phyloP scores from a whole-genome alignment of 495 filamentous ascomycete species.

The Amniculicola lignicola region DNA sequence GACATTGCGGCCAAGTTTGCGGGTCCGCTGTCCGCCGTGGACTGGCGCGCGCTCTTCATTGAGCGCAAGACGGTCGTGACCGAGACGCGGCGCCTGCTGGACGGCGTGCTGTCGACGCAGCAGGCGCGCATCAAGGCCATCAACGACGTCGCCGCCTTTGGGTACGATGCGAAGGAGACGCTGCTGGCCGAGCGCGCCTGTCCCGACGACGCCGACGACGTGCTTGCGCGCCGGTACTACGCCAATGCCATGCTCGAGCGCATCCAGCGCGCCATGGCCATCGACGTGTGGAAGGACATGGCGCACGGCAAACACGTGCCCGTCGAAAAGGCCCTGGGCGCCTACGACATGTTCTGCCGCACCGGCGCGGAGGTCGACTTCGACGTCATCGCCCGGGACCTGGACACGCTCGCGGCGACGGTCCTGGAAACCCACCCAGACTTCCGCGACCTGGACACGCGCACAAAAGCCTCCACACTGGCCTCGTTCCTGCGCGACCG shows the following conservation, averaged over 20 bases:
- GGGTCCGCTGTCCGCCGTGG: slow-evolving; percentile 52
- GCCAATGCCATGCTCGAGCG: slow-evolving; percentile 66
- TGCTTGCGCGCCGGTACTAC: slow-evolving; percentile 82
- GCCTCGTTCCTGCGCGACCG: slow-evolving; percentile 62
- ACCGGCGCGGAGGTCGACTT: slow-evolving; percentile 67
- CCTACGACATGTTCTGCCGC: slow-evolving; percentile 84
- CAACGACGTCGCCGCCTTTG: slow-evolving; percentile 63
- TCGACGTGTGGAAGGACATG: slow-evolving; percentile 69
- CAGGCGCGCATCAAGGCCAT: slow-evolving; percentile 65
- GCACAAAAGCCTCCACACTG: slow-evolving; percentile 64
- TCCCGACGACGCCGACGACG: slow-evolving; percentile 63
- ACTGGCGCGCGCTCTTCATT: slow-evolving; percentile 76
- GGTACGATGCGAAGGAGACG: slow-evolving; percentile 86
- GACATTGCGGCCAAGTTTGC: slow-evolving; percentile 55
- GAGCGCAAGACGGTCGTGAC: slow-evolving; percentile 54
- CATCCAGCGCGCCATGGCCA: slow-evolving; percentile 76
- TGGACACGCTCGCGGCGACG: slow-evolving; percentile 60
- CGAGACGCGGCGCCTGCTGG: slow-evolving; percentile 55
- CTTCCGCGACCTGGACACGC: slow-evolving; percentile 52
- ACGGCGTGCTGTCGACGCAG: slow-evolving; percentile 68
- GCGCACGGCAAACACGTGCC: slow-evolving; percentile 51
- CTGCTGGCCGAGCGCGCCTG: slow-evolving; percentile 63
- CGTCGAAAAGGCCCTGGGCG: slow-evolving; percentile 71
- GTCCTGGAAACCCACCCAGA: slow-evolving; percentile 52
- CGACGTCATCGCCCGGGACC: slow-evolving; percentile 60